These are phyloP conservation scores for Pichia sp. DNA, from an alignment of 1,139 yeast genomes.

Conservation along the genomic window DNA sequence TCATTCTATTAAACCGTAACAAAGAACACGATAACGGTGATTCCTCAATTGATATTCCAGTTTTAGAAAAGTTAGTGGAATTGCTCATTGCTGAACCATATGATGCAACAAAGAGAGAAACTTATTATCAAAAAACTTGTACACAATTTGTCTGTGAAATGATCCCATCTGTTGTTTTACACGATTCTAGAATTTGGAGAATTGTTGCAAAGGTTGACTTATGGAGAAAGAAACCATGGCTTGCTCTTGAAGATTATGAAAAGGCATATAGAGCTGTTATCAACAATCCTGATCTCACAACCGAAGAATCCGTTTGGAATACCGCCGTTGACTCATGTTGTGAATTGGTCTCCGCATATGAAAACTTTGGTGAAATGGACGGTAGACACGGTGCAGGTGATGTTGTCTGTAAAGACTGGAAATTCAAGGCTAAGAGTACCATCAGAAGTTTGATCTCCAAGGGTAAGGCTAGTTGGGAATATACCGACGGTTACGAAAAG, in stretches of 20 bases:
- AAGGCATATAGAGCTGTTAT: slow-evolving; percentile 78
- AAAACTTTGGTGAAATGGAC: slow-evolving; percentile 78
- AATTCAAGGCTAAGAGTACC: slow-evolving; percentile 72
- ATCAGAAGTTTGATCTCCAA: slow-evolving; percentile 76
- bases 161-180: slow-evolving; percentile 67
- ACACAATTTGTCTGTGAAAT: slow-evolving; percentile 65
- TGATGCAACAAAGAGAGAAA: slow-evolving; percentile 38
- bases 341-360: slow-evolving; percentile 86
- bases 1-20: slow-evolving; percentile 55
- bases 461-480: slow-evolving; percentile 81
- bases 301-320: slow-evolving; percentile 66
- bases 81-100: slow-evolving; percentile 56
- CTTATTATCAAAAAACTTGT: slow-evolving; percentile 65
- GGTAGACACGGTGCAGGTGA: slow-evolving; percentile 87
- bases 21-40: slow-evolving; percentile 54
- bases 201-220: slow-evolving; percentile 78
- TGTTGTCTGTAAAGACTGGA: slow-evolving; percentile 90
- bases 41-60: slow-evolving; percentile 68
- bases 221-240: slow-evolving; percentile 90
- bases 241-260: slow-evolving; percentile 80
- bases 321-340: slow-evolving; percentile 78
- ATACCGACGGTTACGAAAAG: slow-evolving; percentile 71
- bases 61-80: slow-evolving; percentile 73
- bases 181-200: slow-evolving; percentile 79
- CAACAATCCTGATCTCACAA: slow-evolving; percentile 63